Evolutionary conservation across 2,329 filamentous ascomycete genomes (phyloP).

Genomic region (Ceratocystis colombiana): DNA sequence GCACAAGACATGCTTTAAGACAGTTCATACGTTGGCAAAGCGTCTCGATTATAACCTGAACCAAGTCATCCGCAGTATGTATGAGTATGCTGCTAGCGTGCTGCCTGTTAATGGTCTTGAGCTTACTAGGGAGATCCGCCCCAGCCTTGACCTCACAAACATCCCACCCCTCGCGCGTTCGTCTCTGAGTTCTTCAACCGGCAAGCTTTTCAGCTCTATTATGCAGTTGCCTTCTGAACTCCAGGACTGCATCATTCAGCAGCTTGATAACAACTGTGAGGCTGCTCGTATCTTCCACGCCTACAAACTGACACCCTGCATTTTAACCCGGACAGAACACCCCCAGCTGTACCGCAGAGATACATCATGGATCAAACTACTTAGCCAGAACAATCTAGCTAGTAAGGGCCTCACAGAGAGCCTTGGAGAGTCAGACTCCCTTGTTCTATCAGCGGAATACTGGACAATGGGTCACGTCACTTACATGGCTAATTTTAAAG

Average conservation of each 20-base stretch:
- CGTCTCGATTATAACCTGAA: not conserved
- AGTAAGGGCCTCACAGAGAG: not conserved
- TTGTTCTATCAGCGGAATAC: not conserved
- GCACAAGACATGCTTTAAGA: slow-evolving; percentile 14
- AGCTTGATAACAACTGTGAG: not conserved
- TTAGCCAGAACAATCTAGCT: not conserved
- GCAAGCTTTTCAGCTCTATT: not conserved
- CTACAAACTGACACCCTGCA: not conserved
- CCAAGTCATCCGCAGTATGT: not conserved
- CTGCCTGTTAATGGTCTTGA: not conserved
- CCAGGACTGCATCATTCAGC: not conserved
- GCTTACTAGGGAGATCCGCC: not conserved
- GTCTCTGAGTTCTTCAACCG: not conserved
- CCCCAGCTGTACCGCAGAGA: not conserved
- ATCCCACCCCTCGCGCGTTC: not conserved
- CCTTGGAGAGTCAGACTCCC: not conserved
- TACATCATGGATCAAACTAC: not conserved
- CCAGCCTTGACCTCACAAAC: not conserved
- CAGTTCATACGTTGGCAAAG: not conserved
- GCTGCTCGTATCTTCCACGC: slow-evolving; percentile 4
- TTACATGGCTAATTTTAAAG: not conserved
- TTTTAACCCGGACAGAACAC: not conserved
- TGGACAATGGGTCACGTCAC: not conserved
- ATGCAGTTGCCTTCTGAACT: not conserved
- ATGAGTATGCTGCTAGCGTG: slow-evolving; percentile 3